Percentiles rank a stretch among this genome's conserved stretches.
phyloP scores from a whole-genome alignment of 768 basidiomycete genomes.

The Lentinula sp. region DNA sequence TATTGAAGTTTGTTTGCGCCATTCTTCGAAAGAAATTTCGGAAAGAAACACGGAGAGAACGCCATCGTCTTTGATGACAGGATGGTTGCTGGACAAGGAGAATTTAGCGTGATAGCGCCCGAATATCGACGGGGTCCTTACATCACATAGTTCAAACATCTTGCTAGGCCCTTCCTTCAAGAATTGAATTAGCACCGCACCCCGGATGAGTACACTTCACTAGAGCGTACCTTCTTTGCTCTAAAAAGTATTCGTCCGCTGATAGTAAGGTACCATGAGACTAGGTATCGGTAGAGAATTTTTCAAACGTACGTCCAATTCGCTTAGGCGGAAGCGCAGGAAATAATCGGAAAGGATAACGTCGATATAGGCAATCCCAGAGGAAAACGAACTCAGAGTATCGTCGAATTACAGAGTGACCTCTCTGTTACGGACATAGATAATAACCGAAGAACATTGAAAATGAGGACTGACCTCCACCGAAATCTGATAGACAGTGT shows the following conservation, averaged over 20 bases:
- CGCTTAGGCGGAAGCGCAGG: conserved; percentile 88
- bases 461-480: conserved; percentile 56
- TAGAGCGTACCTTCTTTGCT: conserved; percentile 68
- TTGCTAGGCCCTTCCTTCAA: conserved; percentile 66
- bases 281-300: neutral
- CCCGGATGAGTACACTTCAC: neutral
- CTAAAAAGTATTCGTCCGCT: conserved; percentile 89
- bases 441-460: conserved; percentile 8
- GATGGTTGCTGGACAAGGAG: conserved; percentile 65
- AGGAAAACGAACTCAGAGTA: conserved; percentile 94
- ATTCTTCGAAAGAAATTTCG: conserved; percentile 79
- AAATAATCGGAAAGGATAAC: conserved; percentile 93
- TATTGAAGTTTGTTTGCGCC: conserved; percentile 75
- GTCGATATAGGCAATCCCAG: conserved; percentile 77
- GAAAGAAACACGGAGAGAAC: conserved; percentile 76
- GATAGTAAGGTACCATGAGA: conserved; percentile 11
- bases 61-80: conserved; percentile 84
- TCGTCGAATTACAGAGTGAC: conserved; percentile 68
- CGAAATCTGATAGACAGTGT: conserved; percentile 76
- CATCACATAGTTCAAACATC: conserved; percentile 78
- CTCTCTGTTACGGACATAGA: conserved; percentile 34
- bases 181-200: neutral
- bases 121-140: conserved; percentile 25
- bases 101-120: neutral
- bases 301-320: conserved; percentile 64